Evolutionary conservation across 139 green algal genomes (phyloP), one percentile per base, ranked within the genome.

Genomic region (Tetratostichococcus sp.): DNA sequence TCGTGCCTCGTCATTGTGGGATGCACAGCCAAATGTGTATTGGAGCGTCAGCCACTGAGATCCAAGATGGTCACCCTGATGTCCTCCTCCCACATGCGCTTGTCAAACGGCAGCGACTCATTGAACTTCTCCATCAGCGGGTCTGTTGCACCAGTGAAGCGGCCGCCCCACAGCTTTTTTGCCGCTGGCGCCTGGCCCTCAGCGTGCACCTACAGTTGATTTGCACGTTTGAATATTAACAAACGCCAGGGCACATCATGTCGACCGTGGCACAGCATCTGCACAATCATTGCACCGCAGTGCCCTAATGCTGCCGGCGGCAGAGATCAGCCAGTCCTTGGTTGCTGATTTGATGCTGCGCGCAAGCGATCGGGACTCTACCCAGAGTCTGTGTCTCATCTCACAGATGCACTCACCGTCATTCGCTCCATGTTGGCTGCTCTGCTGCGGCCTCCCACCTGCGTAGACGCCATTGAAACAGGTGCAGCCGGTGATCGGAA

Each of bases 71-170:
- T 4, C 70, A 94, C 93, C 79, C 79, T 77, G 74, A 97, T 92
- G 79, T 98, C 94, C 72, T 98, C 91, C 6, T 85, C 82, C 93
- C 90, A 97, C 91, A 98, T 97, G 73, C 94, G 84, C 79, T 90
- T 91, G 82, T 98, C 95, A 72, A 97, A 91, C 1, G 91, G 89
- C 65, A 98, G 83, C 5, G 87, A 95, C 80, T 97, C 94, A 76
- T 98, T 98, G 83, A 97, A 98, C 77, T 96, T 96, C 76, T 98
- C 92, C 93, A 98, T 97, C 32, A 98, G 70, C 0, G 94, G 93
- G 83, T 98, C 94, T 6, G 89, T 95, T 34, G 85, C 85, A 28
- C 93, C 93, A 0, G 91, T 97, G 84, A 98, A 98, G n/a, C 94
- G 88, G 14, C 94, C 94, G 21, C 94, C 94, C 94, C 94, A 98